These are phyloP conservation scores for Allomyces javanicus DNA, from an alignment of 192 early-diverging fungal genomes.

Conservation along the genomic window DNA sequence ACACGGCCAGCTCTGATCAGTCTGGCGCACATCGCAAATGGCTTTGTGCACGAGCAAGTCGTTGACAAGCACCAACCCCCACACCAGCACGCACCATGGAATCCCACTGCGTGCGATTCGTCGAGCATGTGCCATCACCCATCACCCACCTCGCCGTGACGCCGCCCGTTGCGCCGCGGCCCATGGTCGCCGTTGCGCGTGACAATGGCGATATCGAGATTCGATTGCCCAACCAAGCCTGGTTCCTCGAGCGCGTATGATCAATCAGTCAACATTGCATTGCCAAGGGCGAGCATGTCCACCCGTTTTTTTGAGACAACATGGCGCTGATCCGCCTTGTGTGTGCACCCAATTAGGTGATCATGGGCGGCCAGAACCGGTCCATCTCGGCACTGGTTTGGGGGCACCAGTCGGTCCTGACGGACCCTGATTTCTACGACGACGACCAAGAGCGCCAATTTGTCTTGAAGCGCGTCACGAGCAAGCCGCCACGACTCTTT, in stretches of 20 bases:
- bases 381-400: not conserved
- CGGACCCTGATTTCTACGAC: not conserved
- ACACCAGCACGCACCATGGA: not conserved
- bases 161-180: not conserved
- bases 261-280: too few relatives aligned
- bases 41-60: not conserved
- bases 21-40: not conserved
- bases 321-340: too few relatives aligned
- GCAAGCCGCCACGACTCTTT: constrained; percentile 46
- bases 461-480: not conserved
- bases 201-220: not conserved
- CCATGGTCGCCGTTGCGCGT: not conserved
- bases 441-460: not conserved
- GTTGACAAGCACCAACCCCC: not conserved
- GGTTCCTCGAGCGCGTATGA: not conserved
- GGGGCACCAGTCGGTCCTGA: not conserved
- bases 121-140: not conserved
- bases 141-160: not conserved
- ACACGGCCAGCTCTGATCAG: not conserved
- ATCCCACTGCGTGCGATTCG: not conserved
- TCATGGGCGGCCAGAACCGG: not conserved
- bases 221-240: not conserved
- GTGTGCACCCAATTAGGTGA: not conserved
- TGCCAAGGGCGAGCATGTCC: too few relatives aligned
- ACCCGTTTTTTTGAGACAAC: too few relatives aligned